A percentile compares a stretch with the other conserved stretches of the same genome.
phyloP scores from a whole-genome alignment of 2,329 filamentous ascomycete species.

The Tolypocladium sp. region DNA sequence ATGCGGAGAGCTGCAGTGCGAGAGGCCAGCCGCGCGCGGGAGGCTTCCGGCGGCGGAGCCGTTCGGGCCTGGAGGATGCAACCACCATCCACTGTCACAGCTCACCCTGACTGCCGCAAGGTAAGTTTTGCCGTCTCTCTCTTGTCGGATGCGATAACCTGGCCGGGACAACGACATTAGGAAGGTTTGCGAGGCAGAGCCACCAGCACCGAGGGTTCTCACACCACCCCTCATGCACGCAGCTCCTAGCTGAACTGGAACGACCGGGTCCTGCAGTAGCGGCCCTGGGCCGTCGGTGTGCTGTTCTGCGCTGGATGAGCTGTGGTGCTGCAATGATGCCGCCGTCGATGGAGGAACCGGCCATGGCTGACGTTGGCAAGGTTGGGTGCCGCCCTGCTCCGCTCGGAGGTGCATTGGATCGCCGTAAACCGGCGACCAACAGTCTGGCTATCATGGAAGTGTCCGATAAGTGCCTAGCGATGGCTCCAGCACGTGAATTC shows the following conservation, averaged over 20 bases:
- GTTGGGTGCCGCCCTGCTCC: not conserved
- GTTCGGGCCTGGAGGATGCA: not conserved
- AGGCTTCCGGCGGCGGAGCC: conserved; percentile 1
- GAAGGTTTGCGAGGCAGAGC: not conserved
- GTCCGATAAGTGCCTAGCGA: not conserved
- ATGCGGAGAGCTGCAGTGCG: not conserved
- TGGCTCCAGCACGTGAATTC: not conserved
- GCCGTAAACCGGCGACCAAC: not conserved
- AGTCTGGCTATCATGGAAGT: not conserved
- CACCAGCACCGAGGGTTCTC: not conserved
- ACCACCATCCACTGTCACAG: not conserved
- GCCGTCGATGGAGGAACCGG: not conserved
- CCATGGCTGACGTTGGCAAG: not conserved
- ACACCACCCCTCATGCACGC: not conserved
- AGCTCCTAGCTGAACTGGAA: not conserved
- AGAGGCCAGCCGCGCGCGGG: not conserved
- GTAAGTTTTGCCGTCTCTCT: not conserved
- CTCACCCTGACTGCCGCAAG: not conserved
- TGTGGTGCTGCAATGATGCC: not conserved
- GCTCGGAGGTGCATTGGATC: not conserved
- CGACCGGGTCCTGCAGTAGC: not conserved
- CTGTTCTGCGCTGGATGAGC: not conserved
- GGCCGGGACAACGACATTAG: not conserved
- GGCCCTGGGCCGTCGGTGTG: not conserved
- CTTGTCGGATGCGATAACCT: not conserved